Conservation (phyloP, 192 early-diverging fungal species). For the Rhizophagus prolifer region DNA sequence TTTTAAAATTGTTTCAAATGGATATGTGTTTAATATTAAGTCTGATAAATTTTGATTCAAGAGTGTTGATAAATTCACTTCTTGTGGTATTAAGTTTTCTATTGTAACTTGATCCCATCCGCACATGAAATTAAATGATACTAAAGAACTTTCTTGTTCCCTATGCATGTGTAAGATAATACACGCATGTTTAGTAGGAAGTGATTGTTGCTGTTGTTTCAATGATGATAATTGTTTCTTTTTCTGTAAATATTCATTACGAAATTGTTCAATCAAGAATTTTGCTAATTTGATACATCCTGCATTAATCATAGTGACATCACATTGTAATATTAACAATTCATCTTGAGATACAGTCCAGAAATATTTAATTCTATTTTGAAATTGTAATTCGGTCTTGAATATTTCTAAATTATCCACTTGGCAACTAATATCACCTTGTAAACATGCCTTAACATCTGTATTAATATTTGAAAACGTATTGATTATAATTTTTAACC, state of each 20-base stretch:
- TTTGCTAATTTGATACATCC: conserved; percentile 32
- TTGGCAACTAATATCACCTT: neutral
- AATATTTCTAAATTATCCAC: conserved; percentile 28
- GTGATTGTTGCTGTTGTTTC: neutral
- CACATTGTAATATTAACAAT: conserved; percentile 30
- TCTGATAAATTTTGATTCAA: conserved; percentile 9
- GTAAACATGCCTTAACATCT: conserved; percentile 17
- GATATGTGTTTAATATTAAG: conserved; percentile 15
- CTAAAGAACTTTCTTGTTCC: neutral
- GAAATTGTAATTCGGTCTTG: conserved; percentile 29
- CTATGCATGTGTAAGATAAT: conserved; percentile 32
- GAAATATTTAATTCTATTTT: conserved; percentile 25
- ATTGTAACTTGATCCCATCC: conserved; percentile 32
- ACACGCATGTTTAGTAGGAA: conserved; percentile 13
- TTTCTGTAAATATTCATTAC: conserved; percentile 8
- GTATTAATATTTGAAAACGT: conserved; percentile 32
- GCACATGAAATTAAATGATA: conserved; percentile 30
- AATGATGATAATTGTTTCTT: neutral
- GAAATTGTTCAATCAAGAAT: conserved; percentile 32
- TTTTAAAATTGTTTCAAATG: conserved; percentile 27
- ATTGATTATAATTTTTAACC: conserved; percentile 25
- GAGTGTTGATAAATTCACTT: conserved; percentile 13
- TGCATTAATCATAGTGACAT: conserved; percentile 10
- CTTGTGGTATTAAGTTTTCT: conserved; percentile 24
- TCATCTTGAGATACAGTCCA: conserved; percentile 25